Percentiles rank a stretch among this genome's conserved stretches.
Evolutionary conservation across 2,329 filamentous ascomycete genomes (phyloP).

Genomic region (Stagonosporopsis tanaceti): DNA sequence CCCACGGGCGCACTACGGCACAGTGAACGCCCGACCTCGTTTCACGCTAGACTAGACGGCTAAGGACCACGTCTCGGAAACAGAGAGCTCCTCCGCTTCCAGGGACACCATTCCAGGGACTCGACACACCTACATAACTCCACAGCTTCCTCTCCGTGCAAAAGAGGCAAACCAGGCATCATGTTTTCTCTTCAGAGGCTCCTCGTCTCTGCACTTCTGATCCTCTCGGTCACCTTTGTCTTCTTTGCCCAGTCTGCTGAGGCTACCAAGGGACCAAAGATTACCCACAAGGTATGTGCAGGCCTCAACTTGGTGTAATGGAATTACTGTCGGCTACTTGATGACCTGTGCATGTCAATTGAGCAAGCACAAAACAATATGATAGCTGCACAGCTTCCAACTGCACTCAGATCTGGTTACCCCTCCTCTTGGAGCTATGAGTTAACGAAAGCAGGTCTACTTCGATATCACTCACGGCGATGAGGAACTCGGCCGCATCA

Average conservation of each 20-base stretch:
- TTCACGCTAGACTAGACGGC: slow-evolving; percentile 23
- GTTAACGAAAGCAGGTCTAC: slow-evolving; percentile 64
- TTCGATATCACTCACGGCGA: slow-evolving; percentile 84
- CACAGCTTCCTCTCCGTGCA: slow-evolving; percentile 29
- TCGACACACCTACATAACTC: slow-evolving; percentile 33
- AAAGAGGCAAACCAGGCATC: slow-evolving; percentile 45
- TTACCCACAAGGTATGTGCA: slow-evolving; percentile 79
- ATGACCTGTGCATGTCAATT: slow-evolving; percentile 14
- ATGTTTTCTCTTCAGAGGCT: slow-evolving; percentile 81
- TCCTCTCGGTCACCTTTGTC: slow-evolving; percentile 69
- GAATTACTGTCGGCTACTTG: background rate
- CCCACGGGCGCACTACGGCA: slow-evolving; percentile 14
- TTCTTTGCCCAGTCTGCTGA: slow-evolving; percentile 47
- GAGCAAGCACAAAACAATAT: background rate
- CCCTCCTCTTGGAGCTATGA: background rate
- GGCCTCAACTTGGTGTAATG: background rate
- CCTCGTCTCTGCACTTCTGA: slow-evolving; percentile 75
- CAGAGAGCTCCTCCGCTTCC: slow-evolving; percentile 14
- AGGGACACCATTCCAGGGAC: slow-evolving; percentile 25
- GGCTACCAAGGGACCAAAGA: slow-evolving; percentile 78
- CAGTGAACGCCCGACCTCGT: slow-evolving; percentile 25
- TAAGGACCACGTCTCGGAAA: slow-evolving; percentile 47
- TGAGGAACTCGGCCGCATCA: slow-evolving; percentile 75
- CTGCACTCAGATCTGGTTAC: background rate
- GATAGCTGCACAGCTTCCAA: slow-evolving; percentile 1